A percentile compares a stretch with the other conserved stretches of the same genome.
Conservation (phyloP, 2,329 filamentous ascomycete species). For the Sclerotinia minor region DNA sequence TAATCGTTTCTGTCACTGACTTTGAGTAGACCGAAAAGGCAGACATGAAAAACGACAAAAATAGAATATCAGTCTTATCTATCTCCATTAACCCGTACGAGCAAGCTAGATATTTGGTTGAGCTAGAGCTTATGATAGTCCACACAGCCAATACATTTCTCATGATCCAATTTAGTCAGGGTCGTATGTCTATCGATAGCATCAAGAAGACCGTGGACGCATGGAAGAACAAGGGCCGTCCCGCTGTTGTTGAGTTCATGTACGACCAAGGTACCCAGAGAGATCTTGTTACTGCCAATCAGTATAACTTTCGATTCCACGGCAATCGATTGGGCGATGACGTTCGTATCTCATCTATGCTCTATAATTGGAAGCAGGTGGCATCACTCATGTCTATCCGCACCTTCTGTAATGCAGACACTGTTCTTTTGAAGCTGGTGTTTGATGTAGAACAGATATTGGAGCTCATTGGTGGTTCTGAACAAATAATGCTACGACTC, state of each 20-base stretch:
- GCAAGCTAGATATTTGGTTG: constrained; percentile 39
- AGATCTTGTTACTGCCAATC: constrained; percentile 49
- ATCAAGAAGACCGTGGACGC: constrained; percentile 39
- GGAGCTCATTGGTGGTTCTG: constrained; percentile 47
- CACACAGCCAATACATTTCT: constrained; percentile 41
- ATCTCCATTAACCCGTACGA: constrained; percentile 37
- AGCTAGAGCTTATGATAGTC: constrained; percentile 40
- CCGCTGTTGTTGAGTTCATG: constrained; percentile 52
- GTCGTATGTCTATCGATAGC: constrained; percentile 37
- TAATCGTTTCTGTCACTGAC: constrained; percentile 9
- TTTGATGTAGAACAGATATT: constrained; percentile 51
- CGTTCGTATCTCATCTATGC: constrained; percentile 45
- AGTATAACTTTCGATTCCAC: constrained; percentile 49
- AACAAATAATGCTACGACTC: constrained; percentile 36
- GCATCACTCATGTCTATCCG: constrained; percentile 50
- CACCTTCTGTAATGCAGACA: constrained; percentile 53
- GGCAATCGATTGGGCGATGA: constrained; percentile 45
- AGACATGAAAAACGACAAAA: constrained; percentile 33
- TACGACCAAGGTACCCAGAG: constrained; percentile 54
- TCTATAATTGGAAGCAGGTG: constrained; percentile 51
- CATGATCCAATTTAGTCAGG: constrained; percentile 40
- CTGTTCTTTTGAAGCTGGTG: constrained; percentile 50
- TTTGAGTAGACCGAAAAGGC: constrained; percentile 39
- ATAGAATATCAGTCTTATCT: constrained; percentile 31
- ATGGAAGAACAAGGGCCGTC: constrained; percentile 49